Base-by-base conservation (phyloP, 176 grass and related monocot genomes). In the Rhynchospora pubera region DNA sequence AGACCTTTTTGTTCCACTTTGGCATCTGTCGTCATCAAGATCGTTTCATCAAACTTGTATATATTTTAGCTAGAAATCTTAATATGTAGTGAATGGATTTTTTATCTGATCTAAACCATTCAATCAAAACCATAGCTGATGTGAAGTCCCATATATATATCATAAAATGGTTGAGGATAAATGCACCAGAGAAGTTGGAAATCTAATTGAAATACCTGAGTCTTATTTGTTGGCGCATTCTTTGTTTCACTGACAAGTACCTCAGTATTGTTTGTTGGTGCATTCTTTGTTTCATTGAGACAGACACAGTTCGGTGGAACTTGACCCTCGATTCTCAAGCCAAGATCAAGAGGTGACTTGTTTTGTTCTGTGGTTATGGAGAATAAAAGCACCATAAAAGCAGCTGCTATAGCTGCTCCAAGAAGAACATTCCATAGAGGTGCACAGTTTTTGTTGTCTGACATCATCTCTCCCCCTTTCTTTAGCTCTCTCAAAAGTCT, bases 221-320 rank as follows among this genome's bases (percentile, higher is more conserved):
- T 39, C 2, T 39, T 39, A 39, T 39, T 39, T 39, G 34, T 39
- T 1, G 34, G 34, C 34, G 34, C 34, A 5, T 39, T 39, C 34
- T 5, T 39, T 39, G 34, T 39, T 39, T 39, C 4, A 39, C 34
- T 39, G 34, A 39, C 34, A 53, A 30, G 47, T 55, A 75, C 71
- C 47, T 75, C 71, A 30, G 71, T 53, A 75, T 16, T 24, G 52
- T 75, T 51, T 53, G 71, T 75, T 53, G 71, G 10, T 75, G 71
- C 47, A 75, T 75, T 53, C 22, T 28, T 28, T 52, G 71, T 75
- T 75, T 75, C 48, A 28, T 75, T 53, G 71, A 30, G 47, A 13
- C 12, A 28, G 71, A 30, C 47, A 52, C 22, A 53, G 71, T 51
- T 23, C 8, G 47, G 39, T 75, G 19, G 71, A 28, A 52, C 19